Conservation (phyloP, 495 filamentous ascomycete species). For the Talaromyces adpressus region DNA sequence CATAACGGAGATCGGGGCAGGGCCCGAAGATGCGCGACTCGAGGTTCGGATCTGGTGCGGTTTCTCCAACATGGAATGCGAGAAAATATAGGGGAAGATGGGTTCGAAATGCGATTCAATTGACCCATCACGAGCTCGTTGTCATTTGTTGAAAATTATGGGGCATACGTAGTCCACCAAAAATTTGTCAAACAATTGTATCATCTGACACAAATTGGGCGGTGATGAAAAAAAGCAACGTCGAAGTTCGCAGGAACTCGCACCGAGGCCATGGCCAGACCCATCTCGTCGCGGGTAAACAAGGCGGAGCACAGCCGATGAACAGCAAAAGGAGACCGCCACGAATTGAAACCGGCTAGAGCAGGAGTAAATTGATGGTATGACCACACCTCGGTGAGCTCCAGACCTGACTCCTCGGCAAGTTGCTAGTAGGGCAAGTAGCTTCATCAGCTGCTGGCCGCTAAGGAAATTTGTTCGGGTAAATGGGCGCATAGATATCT, state of each 20-base stretch:
- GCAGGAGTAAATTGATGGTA: constrained; percentile 2
- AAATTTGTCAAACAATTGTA: neutral
- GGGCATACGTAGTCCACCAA: neutral
- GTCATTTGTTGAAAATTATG: neutral
- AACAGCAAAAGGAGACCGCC: neutral
- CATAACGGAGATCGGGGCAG: neutral
- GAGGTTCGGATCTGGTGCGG: neutral
- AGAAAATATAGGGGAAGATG: neutral
- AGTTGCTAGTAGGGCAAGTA: neutral
- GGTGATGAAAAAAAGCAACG: constrained; percentile 10
- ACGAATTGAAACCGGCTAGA: constrained; percentile 9
- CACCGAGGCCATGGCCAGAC: constrained; percentile 1
- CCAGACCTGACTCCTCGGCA: neutral
- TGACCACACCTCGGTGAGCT: neutral
- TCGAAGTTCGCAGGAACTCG: constrained; percentile 9
- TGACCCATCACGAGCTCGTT: neutral
- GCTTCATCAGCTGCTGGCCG: neutral
- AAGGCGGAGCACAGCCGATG: constrained; percentile 1
- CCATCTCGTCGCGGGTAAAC: neutral
- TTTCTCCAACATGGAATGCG: neutral
- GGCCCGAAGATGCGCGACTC: neutral
- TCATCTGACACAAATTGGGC: neutral
- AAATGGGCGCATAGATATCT: neutral
- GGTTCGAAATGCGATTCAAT: neutral
- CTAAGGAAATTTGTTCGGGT: neutral